Evolutionary conservation across 257 asterid genomes (phyloP).

Genomic region (Plectranthus barbatus): DNA sequence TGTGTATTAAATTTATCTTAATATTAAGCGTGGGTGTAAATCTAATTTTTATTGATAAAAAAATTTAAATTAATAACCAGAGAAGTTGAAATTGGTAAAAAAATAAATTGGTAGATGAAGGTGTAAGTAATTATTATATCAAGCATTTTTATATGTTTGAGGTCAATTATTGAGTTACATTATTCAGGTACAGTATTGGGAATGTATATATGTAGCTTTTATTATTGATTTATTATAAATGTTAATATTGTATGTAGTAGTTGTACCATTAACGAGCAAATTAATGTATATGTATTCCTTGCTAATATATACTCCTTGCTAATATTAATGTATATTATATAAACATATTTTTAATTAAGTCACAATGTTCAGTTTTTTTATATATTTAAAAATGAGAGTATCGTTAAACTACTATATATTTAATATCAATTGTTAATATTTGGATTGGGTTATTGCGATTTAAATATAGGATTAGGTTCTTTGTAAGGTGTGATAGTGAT

Average conservation of each 20-base stretch:
- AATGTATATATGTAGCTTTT: background rate
- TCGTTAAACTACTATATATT: too few species aligned
- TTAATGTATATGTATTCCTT: too few species aligned
- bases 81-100: too few species aligned
- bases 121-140: slow-evolving; percentile 1
- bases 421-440: slow-evolving; percentile 7
- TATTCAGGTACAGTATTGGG: slow-evolving; percentile 6
- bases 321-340: too few species aligned
- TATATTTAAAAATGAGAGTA: too few species aligned
- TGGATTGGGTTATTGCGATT: slow-evolving; percentile 4
- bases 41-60: too few species aligned
- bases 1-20: too few species aligned
- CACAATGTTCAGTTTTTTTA: too few species aligned
- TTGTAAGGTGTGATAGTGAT: background rate
- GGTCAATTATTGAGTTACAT: slow-evolving; percentile 6
- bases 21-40: too few species aligned
- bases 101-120: slow-evolving; percentile 18
- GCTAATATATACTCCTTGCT: too few species aligned
- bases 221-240: background rate
- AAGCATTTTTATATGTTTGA: background rate
- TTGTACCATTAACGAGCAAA: background rate
- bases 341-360: too few species aligned
- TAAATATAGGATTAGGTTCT: background rate
- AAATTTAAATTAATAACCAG: too few species aligned
- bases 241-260: background rate